phyloP scores from a whole-genome alignment of 768 basidiomycete species.

The Coprinellus aureogranulatus region DNA sequence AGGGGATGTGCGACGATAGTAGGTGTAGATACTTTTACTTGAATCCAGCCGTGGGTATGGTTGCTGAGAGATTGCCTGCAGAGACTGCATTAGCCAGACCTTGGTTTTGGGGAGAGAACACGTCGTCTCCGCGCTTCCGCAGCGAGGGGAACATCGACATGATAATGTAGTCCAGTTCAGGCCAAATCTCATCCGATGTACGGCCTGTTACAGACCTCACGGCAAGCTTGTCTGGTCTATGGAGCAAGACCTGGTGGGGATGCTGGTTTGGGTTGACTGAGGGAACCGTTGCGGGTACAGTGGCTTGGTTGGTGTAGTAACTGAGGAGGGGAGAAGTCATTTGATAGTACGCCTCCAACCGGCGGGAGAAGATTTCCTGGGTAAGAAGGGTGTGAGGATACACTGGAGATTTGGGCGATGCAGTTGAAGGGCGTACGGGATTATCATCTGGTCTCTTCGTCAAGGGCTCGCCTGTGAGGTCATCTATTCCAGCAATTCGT shows the following conservation, averaged over 20 bases:
- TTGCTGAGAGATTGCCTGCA: neutral
- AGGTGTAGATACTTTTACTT: conserved; percentile 2
- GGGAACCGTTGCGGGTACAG: conserved; percentile 21
- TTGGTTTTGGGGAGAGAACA: conserved; percentile 37
- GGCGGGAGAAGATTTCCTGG: conserved; percentile 76
- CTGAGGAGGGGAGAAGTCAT: conserved; percentile 79
- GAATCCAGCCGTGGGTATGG: conserved; percentile 14
- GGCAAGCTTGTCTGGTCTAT: conserved; percentile 44
- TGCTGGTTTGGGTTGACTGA: conserved; percentile 38
- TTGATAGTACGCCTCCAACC: conserved; percentile 72
- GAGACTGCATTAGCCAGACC: neutral
- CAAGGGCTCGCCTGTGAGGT: conserved; percentile 84
- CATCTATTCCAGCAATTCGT: conserved; percentile 74
- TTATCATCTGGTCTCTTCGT: conserved; percentile 87
- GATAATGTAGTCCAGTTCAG: conserved; percentile 65
- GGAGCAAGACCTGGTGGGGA: conserved; percentile 51
- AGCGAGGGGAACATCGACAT: conserved; percentile 51
- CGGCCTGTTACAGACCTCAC: conserved; percentile 63
- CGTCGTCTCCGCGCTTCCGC: conserved; percentile 44
- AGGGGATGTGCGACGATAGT: no score
- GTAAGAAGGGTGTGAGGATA: neutral
- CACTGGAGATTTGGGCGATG: no score
- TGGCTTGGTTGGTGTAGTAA: conserved; percentile 52
- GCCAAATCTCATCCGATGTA: conserved; percentile 91
- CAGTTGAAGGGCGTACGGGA: conserved; percentile 69